Conservation (phyloP, 768 basidiomycete species). For the Hortiboletus campestris region DNA sequence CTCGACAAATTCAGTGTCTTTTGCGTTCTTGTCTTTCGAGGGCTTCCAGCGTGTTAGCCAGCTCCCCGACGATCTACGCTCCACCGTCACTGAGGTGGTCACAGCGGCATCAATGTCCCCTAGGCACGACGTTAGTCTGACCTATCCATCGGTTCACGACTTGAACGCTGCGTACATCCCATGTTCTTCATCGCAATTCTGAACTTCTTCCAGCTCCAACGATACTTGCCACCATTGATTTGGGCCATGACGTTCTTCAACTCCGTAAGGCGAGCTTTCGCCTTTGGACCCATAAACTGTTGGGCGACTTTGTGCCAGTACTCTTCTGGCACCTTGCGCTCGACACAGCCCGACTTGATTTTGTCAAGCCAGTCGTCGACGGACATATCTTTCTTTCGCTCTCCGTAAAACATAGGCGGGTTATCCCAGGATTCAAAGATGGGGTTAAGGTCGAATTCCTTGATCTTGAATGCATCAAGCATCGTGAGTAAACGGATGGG, state of each 20-base stretch:
- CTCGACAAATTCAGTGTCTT: conserved; percentile 34
- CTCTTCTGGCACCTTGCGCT: conserved; percentile 72
- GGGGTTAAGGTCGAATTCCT: conserved; percentile 72
- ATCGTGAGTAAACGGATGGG: conserved; percentile 31
- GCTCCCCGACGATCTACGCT: conserved; percentile 45
- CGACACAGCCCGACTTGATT: conserved; percentile 69
- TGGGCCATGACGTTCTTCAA: conserved; percentile 71
- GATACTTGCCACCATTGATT: conserved; percentile 73
- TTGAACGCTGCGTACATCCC: conserved; percentile 59
- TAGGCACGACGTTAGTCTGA: conserved; percentile 25
- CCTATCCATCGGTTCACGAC: not conserved
- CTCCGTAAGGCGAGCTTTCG: conserved; percentile 63
- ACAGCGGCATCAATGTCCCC: conserved; percentile 65
- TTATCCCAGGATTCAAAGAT: conserved; percentile 63
- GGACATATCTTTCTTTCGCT: conserved; percentile 62
- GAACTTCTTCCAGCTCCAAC: conserved; percentile 85
- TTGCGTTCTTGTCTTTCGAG: conserved; percentile 34
- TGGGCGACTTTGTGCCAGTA: conserved; percentile 83
- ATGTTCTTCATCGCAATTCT: conserved; percentile 75
- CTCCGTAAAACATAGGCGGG: conserved; percentile 65
- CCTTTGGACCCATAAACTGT: conserved; percentile 69
- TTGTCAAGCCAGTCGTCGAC: conserved; percentile 73
- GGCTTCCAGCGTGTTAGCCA: conserved; percentile 52
- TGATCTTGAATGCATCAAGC: conserved; percentile 78
- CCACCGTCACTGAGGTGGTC: conserved; percentile 62